These are phyloP conservation scores for Pyrenochaeta sp. DNA, from an alignment of 2,329 filamentous ascomycete genomes.

Conservation along the genomic window DNA sequence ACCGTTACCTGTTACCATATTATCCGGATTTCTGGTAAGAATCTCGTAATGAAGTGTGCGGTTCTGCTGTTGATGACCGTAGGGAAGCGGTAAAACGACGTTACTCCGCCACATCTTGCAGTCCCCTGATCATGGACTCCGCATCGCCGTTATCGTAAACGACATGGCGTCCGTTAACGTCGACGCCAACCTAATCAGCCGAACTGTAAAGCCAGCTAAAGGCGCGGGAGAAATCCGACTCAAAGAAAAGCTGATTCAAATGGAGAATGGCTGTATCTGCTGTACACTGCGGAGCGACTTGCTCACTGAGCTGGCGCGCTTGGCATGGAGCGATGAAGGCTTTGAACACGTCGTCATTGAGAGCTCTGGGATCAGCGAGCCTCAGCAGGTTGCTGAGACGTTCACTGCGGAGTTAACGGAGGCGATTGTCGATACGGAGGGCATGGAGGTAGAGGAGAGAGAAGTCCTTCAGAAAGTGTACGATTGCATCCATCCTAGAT, in stretches of 20 bases:
- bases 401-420: constrained; percentile 63
- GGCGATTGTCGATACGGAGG: constrained; percentile 55
- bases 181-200: constrained; percentile 67
- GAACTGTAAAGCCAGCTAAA: constrained; percentile 28
- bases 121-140: constrained; percentile 68
- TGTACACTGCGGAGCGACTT: constrained; percentile 76
- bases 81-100: constrained; percentile 76
- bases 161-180: constrained; percentile 71
- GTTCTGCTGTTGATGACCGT: constrained; percentile 7
- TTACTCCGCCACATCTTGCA: constrained; percentile 73
- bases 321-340: constrained; percentile 64
- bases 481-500: constrained; percentile 9
- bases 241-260: constrained; percentile 70
- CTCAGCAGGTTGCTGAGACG: constrained; percentile 76
- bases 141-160: constrained; percentile 76
- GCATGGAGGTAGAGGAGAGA: constrained; percentile 53
- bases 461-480: constrained; percentile 58
- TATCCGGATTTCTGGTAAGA: constrained; percentile 66
- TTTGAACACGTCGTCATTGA: constrained; percentile 78
- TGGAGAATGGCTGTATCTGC: constrained; percentile 78
- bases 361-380: constrained; percentile 75
- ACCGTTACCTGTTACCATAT: constrained; percentile 65
- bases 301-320: constrained; percentile 71
- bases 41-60: no score
- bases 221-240: constrained; percentile 59